phyloP scores from a whole-genome alignment of 1,284 basidiomycete genomes.

The Singerocomus rubriflavus region DNA sequence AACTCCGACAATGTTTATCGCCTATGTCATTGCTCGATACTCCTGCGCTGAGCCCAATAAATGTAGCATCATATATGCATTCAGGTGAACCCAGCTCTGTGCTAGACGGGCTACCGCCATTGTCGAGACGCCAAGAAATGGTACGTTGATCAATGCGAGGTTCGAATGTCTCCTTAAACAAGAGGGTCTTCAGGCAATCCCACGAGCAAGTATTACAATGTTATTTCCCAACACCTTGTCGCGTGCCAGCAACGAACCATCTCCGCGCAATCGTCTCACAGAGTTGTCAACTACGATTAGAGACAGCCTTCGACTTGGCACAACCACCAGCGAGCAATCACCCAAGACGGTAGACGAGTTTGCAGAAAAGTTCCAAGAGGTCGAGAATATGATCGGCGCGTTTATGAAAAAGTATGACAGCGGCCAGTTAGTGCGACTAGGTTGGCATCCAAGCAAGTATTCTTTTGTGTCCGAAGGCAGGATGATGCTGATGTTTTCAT shows the following conservation, averaged over 20 bases:
- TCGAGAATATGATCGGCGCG: slow-evolving; percentile 21
- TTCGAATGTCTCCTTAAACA: not conserved
- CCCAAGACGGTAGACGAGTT: slow-evolving; percentile 27
- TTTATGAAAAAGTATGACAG: slow-evolving; percentile 23
- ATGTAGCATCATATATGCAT: not conserved
- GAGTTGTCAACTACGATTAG: slow-evolving; percentile 12
- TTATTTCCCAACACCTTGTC: not conserved
- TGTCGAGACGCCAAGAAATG: not conserved
- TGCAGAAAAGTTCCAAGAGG: slow-evolving; percentile 13
- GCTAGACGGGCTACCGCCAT: slow-evolving; percentile 5
- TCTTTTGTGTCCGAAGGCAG: not conserved
- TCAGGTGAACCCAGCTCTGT: not conserved
- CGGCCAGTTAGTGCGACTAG: slow-evolving; percentile 22
- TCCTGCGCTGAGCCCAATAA: not conserved
- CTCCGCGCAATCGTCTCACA: not conserved
- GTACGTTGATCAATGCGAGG: slow-evolving; percentile 4
- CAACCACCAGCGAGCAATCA: not conserved
- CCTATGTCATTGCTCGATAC: slow-evolving; percentile 1
- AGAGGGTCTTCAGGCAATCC: not conserved
- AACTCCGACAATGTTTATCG: slow-evolving; percentile 1
- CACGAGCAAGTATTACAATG: not conserved
- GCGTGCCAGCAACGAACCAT: not conserved
- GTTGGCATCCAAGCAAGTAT: slow-evolving; percentile 29
- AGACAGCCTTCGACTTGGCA: slow-evolving; percentile 6
- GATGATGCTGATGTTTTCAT: slow-evolving; percentile 3